phyloP scores from a whole-genome alignment of 78 protist species.

The Monosiga brevicollis region DNA sequence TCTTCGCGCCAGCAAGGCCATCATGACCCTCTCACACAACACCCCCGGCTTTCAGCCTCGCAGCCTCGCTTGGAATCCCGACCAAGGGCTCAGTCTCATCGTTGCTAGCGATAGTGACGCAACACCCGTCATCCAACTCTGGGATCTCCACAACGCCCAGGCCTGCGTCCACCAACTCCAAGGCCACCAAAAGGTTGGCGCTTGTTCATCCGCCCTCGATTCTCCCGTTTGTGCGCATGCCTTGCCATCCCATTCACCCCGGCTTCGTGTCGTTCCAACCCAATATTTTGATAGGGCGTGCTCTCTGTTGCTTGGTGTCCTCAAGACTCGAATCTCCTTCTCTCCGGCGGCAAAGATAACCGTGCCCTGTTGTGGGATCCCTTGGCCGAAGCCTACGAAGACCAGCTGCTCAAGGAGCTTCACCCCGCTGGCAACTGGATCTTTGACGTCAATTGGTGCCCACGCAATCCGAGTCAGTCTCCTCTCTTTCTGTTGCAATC shows the following conservation, averaged over 20 bases:
- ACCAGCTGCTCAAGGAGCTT: slow-evolving; percentile 29
- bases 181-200: not conserved
- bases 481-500: no score
- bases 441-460: slow-evolving; percentile 51
- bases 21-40: not conserved
- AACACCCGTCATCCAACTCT: slow-evolving; percentile 28
- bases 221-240: not conserved
- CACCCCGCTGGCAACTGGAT: slow-evolving; percentile 36
- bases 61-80: not conserved
- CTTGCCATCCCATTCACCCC: not conserved
- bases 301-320: slow-evolving; percentile 53
- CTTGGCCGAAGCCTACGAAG: not conserved
- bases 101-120: slow-evolving; percentile 49
- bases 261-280: slow-evolving; percentile 1
- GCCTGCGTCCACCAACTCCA: not conserved
- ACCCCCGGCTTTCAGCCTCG: not conserved
- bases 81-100: slow-evolving; percentile 26
- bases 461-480: no score
- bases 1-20: slow-evolving; percentile 21
- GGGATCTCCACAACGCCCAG: slow-evolving; percentile 56
- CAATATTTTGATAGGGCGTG: slow-evolving; percentile 45
- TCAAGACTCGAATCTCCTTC: slow-evolving; percentile 23
- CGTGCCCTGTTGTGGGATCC: slow-evolving; percentile 57
- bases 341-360: slow-evolving; percentile 52
- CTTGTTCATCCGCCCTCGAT: no score